Evolutionary conservation across 176 grass and related monocot species (phyloP).

Genomic region (Oryza longistaminata): DNA sequence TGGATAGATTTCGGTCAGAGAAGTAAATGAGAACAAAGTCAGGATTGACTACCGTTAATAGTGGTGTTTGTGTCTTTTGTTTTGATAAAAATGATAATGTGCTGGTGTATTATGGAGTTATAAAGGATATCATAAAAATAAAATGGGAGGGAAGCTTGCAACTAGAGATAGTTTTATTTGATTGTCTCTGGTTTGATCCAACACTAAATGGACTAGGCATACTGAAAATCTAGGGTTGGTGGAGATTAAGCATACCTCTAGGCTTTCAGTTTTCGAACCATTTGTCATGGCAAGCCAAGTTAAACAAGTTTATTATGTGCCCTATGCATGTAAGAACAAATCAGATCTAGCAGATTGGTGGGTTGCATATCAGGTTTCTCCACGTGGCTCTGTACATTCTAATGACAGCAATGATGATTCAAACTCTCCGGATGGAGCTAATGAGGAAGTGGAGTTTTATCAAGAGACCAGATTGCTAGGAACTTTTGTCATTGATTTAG

Average conservation of each 20-base stretch:
- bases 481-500: no score
- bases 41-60: neutral
- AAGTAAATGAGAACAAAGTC: neutral
- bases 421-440: no score
- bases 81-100: neutral
- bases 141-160: no score
- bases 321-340: no score
- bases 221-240: neutral
- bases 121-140: neutral
- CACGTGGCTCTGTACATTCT: no score
- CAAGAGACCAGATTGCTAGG: no score
- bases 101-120: neutral
- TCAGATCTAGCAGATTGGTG: no score
- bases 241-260: constrained; percentile 2
- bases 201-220: neutral
- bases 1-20: neutral
- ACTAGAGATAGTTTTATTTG: neutral
- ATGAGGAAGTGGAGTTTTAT: no score
- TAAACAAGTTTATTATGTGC: neutral
- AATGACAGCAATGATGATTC: no score
- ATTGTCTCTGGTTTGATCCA: constrained; percentile 1
- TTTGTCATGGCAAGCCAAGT: constrained; percentile 10
- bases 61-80: neutral
- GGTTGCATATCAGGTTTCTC: no score
- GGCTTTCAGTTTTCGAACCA: neutral